phyloP scores from a whole-genome alignment of 768 basidiomycete species.

The Suillus americanus region DNA sequence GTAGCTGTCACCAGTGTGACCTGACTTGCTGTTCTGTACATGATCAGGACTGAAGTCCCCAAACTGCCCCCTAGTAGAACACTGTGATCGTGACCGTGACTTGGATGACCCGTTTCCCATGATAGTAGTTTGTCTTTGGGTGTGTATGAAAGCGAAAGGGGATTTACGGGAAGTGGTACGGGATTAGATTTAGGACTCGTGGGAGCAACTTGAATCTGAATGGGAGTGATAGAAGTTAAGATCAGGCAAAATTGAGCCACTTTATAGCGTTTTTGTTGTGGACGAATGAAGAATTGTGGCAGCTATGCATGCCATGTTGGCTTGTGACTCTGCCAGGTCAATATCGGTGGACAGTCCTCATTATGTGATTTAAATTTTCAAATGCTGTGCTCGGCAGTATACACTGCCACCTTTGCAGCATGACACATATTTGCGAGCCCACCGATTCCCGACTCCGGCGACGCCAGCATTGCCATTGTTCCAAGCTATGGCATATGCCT shows the following conservation, averaged over 20 bases:
- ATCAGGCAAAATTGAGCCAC: background rate
- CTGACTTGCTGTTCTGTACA: constrained; percentile 4
- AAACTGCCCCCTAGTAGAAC: constrained; percentile 10
- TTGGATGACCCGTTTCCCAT: constrained; percentile 17
- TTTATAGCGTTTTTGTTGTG: background rate
- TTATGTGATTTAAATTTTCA: too few species aligned
- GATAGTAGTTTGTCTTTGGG: constrained; percentile 5
- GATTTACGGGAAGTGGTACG: background rate
- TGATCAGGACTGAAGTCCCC: constrained; percentile 1
- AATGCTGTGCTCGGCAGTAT: too few species aligned
- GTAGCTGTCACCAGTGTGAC: background rate
- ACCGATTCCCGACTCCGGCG: too few species aligned
- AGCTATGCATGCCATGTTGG: too few species aligned
- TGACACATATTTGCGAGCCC: too few species aligned
- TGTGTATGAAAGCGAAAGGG: background rate
- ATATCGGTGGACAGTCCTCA: too few species aligned
- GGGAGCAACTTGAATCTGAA: background rate
- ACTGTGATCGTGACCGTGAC: constrained; percentile 5
- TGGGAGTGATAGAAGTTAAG: background rate
- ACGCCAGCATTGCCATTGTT: too few species aligned
- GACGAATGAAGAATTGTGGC: background rate
- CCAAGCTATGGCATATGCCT: too few species aligned
- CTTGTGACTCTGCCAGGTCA: too few species aligned
- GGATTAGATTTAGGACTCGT: too few species aligned
- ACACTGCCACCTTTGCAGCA: too few species aligned